phyloP scores from a whole-genome alignment of 345 rosid species.

The Brassica carinata region DNA sequence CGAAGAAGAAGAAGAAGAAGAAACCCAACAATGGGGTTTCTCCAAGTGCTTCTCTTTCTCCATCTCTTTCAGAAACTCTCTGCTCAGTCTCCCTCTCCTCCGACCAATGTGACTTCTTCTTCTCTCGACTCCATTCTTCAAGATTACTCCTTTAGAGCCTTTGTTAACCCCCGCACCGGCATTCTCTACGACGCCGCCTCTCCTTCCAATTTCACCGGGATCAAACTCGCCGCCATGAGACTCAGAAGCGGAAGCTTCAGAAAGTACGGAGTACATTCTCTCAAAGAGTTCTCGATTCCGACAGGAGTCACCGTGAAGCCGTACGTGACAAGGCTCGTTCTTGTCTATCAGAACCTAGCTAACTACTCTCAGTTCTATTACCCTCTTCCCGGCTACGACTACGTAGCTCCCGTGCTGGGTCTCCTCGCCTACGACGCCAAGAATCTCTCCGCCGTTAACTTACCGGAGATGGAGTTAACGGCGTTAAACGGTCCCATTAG shows the following conservation, averaged over 20 bases:
- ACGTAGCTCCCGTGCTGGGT: constrained; percentile 76
- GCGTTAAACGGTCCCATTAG: constrained; percentile 53
- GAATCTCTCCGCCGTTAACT: constrained; percentile 62
- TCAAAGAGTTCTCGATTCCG: constrained; percentile 70
- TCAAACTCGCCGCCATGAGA: constrained; percentile 74
- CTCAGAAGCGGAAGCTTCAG: constrained; percentile 84
- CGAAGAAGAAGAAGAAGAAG: constrained; percentile 2
- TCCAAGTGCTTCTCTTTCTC: constrained; percentile 50
- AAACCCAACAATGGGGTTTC: constrained; percentile 63
- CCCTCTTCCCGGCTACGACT: constrained; percentile 54
- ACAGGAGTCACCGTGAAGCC: constrained; percentile 49
- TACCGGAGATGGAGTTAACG: constrained; percentile 51
- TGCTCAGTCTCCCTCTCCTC: constrained; percentile 49
- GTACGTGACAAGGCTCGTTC: constrained; percentile 78
- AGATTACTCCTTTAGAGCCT: constrained; percentile 72
- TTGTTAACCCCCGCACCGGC: constrained; percentile 76
- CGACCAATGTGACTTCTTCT: constrained; percentile 47
- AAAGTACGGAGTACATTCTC: constrained; percentile 48
- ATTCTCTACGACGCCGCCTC: constrained; percentile 51
- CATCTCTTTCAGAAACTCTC: constrained; percentile 37
- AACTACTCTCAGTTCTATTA: constrained; percentile 70
- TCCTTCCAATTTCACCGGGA: constrained; percentile 75
- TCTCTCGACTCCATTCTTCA: constrained; percentile 84
- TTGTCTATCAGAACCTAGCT: constrained; percentile 87
- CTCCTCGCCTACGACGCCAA: constrained; percentile 82